Evolutionary conservation across 78 protist genomes (phyloP).

Genomic region (Capsaspora owczarzaki): DNA sequence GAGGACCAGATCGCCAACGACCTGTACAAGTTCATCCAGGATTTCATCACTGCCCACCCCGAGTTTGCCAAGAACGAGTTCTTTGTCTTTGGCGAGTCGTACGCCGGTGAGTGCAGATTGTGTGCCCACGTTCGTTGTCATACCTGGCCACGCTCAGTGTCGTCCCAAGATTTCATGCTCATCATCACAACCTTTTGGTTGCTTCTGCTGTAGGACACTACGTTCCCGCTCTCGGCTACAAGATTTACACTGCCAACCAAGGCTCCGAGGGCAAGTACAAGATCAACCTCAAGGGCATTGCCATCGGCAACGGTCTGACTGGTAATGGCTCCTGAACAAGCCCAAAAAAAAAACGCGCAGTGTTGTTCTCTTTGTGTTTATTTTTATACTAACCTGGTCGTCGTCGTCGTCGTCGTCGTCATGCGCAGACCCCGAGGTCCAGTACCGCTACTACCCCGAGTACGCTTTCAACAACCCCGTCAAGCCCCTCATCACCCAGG

Average conservation of each 20-base stretch:
- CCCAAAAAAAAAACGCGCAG: neutral
- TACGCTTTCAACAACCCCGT: neutral
- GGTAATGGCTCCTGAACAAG: neutral
- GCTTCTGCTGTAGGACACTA: too few relatives aligned
- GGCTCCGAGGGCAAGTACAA: neutral
- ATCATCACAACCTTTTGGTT: too few relatives aligned
- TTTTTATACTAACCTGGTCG: too few relatives aligned
- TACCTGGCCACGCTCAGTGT: neutral
- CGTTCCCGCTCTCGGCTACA: conserved; percentile 30
- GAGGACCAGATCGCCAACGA: conserved; percentile 32
- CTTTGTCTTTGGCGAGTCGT: conserved; percentile 55
- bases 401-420: too few relatives aligned
- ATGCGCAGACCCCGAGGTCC: conserved; percentile 21
- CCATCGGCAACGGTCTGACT: conserved; percentile 63
- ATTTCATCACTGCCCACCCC: conserved; percentile 7
- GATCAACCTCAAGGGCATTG: conserved; percentile 18
- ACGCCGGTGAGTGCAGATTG: conserved; percentile 17
- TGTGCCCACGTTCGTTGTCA: too few relatives aligned
- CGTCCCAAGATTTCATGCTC: neutral
- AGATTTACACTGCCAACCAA: neutral
- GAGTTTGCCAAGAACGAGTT: conserved; percentile 2
- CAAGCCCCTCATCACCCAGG: neutral
- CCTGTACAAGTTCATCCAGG: conserved; percentile 51
- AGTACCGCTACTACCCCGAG: conserved; percentile 34
- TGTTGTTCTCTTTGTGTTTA: neutral